Evolutionary conservation across 2,329 filamentous ascomycete species (phyloP).

Genomic region (Pseudopyricularia cyperi): DNA sequence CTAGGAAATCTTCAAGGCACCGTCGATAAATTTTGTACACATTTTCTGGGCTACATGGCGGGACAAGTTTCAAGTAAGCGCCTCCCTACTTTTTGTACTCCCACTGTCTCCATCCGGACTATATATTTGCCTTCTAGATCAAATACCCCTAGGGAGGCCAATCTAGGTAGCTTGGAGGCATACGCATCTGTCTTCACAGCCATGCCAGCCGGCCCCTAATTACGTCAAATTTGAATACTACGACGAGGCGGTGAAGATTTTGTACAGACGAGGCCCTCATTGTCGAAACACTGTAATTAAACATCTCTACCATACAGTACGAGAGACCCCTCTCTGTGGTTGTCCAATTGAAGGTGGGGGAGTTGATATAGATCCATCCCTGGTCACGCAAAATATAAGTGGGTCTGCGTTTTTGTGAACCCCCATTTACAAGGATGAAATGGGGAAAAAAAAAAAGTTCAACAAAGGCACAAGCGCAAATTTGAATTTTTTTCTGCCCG

Average conservation of each 20-base stretch:
- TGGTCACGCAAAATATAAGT: not conserved
- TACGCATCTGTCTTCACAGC: too few species aligned
- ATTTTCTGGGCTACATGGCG: too few species aligned
- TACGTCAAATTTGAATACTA: not conserved
- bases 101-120: too few species aligned
- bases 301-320: not conserved
- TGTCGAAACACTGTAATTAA: not conserved
- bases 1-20: too few species aligned
- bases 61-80: too few species aligned
- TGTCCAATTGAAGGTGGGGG: not conserved
- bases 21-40: too few species aligned
- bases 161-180: too few species aligned
- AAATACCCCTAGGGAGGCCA: too few species aligned
- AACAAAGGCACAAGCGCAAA: slow-evolving; percentile 2
- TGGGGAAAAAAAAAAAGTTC: slow-evolving; percentile 4
- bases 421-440: not conserved
- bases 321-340: not conserved
- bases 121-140: too few species aligned
- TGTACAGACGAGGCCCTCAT: not conserved
- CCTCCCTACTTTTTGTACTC: too few species aligned
- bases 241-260: not conserved
- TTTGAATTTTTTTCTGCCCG: slow-evolving; percentile 4
- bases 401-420: not conserved
- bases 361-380: not conserved
- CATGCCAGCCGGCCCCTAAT: too few species aligned